Conservation (phyloP, 768 basidiomycete genomes). For the Boletus pseudo-olivaceus region DNA sequence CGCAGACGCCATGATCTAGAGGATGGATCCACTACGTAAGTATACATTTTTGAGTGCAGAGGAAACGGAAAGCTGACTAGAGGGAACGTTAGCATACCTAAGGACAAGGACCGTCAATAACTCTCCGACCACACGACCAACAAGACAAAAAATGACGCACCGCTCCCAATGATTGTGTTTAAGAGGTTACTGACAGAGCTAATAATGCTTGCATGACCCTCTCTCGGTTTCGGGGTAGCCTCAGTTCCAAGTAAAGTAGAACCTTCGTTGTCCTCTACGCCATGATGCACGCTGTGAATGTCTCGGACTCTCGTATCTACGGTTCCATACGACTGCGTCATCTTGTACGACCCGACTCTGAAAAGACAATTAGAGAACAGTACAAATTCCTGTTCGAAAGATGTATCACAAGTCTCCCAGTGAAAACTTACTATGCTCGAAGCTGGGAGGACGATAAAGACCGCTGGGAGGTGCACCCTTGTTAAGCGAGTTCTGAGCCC, state of each 20-base stretch:
- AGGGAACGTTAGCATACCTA: conserved; percentile 88
- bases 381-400: background rate
- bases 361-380: background rate
- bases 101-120: background rate
- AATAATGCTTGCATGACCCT: conserved; percentile 66
- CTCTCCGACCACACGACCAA: background rate
- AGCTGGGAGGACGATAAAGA: background rate
- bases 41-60: background rate
- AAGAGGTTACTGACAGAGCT: conserved; percentile 77
- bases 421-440: background rate
- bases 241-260: conserved; percentile 57
- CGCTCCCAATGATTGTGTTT: conserved; percentile 92
- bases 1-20: conserved; percentile 82
- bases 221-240: conserved; percentile 29
- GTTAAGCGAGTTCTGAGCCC: background rate
- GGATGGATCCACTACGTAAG: background rate
- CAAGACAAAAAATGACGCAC: conserved; percentile 38
- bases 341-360: conserved; percentile 43
- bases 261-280: conserved; percentile 41
- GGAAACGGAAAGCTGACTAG: conserved; percentile 44
- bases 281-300: conserved; percentile 3
- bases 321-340: conserved; percentile 70
- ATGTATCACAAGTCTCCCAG: background rate
- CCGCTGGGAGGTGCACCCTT: background rate
- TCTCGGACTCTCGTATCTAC: conserved; percentile 35